These are phyloP conservation scores for Soucietia sequanensis DNA, from an alignment of 805 yeast genomes.

Conservation along the genomic window DNA sequence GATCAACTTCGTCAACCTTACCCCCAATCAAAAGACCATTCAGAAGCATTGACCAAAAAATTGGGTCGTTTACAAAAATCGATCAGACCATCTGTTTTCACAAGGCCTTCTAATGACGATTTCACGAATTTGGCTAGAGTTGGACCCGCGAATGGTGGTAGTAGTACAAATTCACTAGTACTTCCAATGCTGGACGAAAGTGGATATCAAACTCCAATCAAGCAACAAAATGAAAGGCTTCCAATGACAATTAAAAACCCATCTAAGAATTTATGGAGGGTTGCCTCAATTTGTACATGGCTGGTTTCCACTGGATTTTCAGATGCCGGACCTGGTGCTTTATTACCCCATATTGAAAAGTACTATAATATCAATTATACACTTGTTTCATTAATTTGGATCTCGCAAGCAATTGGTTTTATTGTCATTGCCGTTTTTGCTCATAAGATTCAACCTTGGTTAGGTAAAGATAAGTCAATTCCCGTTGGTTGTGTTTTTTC, in stretches of 20 bases:
- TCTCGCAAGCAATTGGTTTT: slow-evolving; percentile 26
- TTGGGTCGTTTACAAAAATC: neutral
- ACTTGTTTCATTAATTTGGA: slow-evolving; percentile 27
- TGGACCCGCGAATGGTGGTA: neutral
- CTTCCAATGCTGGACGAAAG: no score
- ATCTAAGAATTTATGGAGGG: slow-evolving; percentile 16
- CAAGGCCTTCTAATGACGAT: slow-evolving; percentile 9
- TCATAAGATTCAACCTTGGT: slow-evolving; percentile 37
- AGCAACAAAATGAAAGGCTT: neutral
- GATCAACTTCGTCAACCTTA: neutral
- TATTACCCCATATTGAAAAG: slow-evolving; percentile 23
- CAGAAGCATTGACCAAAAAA: neutral
- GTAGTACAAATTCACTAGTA: neutral
- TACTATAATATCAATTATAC: slow-evolving; percentile 22
- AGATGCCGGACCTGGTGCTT: slow-evolving; percentile 29
- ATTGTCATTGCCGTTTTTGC: slow-evolving; percentile 45
- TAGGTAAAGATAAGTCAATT: slow-evolving; percentile 38
- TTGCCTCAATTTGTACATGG: slow-evolving; percentile 18
- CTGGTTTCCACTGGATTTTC: slow-evolving; percentile 17
- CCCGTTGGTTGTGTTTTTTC: slow-evolving; percentile 12
- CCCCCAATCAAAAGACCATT: neutral
- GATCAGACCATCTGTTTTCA: neutral
- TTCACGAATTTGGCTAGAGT: slow-evolving; percentile 5
- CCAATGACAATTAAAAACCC: slow-evolving; percentile 18
- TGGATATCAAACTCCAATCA: neutral